These are phyloP conservation scores for Kwoniella mangroviensis DNA, from an alignment of 768 basidiomycete species.

Conservation along the genomic window DNA sequence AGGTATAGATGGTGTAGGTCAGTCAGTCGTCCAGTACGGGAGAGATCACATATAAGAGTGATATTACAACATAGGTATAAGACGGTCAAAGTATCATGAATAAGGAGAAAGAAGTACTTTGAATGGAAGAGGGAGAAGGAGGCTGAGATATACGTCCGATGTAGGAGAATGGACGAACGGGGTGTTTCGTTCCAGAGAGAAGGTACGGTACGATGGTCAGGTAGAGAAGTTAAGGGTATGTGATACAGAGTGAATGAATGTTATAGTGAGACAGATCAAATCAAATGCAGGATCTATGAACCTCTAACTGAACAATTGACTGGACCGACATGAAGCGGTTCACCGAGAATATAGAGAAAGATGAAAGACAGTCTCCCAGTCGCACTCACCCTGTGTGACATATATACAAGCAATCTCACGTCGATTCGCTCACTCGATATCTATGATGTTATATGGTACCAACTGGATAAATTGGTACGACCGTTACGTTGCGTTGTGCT, in stretches of 20 bases:
- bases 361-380: not conserved
- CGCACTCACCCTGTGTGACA: not conserved
- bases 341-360: not conserved
- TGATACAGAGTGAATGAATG: not conserved
- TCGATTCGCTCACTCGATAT: not conserved
- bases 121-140: not conserved
- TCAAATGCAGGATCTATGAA: too few species aligned
- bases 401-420: not conserved
- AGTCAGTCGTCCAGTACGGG: not conserved
- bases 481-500: too few species aligned
- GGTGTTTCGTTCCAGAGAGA: slow-evolving; percentile 1
- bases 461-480: too few species aligned
- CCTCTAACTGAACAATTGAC: too few species aligned
- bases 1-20: not conserved
- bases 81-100: not conserved
- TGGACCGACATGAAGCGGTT: not conserved
- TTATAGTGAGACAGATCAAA: not conserved
- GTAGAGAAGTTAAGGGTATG: not conserved
- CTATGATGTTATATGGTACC: not conserved
- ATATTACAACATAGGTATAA: too few species aligned
- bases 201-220: not conserved
- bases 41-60: too few species aligned
- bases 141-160: not conserved
- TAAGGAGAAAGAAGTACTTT: not conserved
- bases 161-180: not conserved